Evolutionary conservation across 1,284 basidiomycete species (phyloP).

Genomic region (Coriolopsis trogii): DNA sequence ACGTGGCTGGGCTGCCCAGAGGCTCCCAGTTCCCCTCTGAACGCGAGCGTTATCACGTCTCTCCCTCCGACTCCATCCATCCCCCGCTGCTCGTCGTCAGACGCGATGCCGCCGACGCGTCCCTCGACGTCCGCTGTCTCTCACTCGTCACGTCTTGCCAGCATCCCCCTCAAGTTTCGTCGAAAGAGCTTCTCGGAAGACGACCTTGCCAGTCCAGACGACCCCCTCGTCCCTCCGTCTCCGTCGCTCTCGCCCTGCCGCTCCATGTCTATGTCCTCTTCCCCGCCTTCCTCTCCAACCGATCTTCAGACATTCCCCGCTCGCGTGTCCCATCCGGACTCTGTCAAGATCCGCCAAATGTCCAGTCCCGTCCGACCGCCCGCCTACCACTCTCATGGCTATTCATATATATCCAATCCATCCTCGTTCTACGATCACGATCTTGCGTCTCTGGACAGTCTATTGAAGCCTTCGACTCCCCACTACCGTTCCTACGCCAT

Average conservation of each 20-base stretch:
- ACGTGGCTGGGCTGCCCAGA: constrained; percentile 14
- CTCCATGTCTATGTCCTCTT: constrained; percentile 21
- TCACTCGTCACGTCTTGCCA: constrained; percentile 11
- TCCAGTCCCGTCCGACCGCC: constrained; percentile 17
- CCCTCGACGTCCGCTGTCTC: constrained; percentile 13
- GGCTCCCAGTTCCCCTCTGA: background rate
- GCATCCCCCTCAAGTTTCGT: constrained; percentile 26
- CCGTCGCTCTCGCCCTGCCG: constrained; percentile 22
- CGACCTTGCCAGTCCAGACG: constrained; percentile 15
- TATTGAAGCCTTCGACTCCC: background rate
- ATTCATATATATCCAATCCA: constrained; percentile 19
- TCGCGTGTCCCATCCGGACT: constrained; percentile 11
- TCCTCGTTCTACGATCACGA: constrained; percentile 10
- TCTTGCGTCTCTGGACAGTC: background rate
- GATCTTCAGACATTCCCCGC: constrained; percentile 14
- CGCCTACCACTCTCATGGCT: constrained; percentile 14
- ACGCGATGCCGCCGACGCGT: constrained; percentile 16
- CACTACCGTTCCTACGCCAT: constrained; percentile 14
- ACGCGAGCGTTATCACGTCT: background rate
- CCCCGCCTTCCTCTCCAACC: constrained; percentile 21
- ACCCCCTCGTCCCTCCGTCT: constrained; percentile 14
- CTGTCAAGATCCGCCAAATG: constrained; percentile 3
- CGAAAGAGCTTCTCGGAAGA: constrained; percentile 27
- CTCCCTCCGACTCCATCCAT: constrained; percentile 1
- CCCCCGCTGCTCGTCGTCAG: background rate